phyloP scores from a whole-genome alignment of 1,284 basidiomycete species.

The Trichosporon asahii region DNA sequence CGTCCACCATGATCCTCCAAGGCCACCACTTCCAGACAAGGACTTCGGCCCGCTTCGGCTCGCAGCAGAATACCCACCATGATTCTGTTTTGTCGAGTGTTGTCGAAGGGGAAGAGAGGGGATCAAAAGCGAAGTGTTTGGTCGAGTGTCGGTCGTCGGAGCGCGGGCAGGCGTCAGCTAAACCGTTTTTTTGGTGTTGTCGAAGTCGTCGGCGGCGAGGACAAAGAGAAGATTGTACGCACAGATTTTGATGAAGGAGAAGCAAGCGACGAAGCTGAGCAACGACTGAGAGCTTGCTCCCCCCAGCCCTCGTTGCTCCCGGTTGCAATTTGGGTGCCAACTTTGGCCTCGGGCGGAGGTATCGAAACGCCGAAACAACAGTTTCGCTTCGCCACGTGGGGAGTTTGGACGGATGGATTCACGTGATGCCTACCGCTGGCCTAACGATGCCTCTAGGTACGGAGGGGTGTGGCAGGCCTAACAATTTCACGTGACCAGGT shows the following conservation, averaged over 20 bases:
- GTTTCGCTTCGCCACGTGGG: neutral
- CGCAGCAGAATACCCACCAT: constrained; percentile 14
- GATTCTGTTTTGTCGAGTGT: constrained; percentile 12
- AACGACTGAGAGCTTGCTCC: neutral
- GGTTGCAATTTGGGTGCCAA: neutral
- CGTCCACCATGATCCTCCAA: neutral
- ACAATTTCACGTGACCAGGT: neutral
- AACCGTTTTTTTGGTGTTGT: neutral
- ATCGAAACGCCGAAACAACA: neutral
- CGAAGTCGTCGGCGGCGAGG: neutral
- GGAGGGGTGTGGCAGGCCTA: neutral
- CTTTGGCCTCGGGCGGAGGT: neutral
- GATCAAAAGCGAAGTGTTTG: constrained; percentile 3
- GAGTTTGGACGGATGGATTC: no score
- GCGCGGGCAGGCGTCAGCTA: constrained; percentile 16
- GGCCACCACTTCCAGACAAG: no score
- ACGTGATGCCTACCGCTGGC: neutral
- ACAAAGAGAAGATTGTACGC: constrained; percentile 9
- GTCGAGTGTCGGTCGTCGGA: neutral
- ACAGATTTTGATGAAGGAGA: constrained; percentile 23
- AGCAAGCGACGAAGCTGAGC: no score
- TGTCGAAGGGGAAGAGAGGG: neutral
- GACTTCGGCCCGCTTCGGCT: neutral
- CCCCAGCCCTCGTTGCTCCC: neutral
- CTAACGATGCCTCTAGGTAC: neutral